Evolutionary conservation across 208 protist species (phyloP).

Genomic region (Leishmania amazonensis): DNA sequence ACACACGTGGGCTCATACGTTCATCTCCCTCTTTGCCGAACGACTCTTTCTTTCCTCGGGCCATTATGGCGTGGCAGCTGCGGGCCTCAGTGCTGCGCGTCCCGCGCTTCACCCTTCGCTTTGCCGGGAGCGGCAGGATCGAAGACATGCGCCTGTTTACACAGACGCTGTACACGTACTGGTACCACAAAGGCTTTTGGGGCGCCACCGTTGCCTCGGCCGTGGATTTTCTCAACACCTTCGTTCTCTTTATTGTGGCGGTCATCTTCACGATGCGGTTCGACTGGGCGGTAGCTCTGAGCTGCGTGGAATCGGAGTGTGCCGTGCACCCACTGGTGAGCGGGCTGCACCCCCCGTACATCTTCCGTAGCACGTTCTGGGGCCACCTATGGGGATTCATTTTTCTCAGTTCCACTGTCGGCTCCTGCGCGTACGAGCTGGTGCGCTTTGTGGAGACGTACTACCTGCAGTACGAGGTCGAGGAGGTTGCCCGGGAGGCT

Average conservation of each 20-base stretch:
- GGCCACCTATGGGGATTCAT: conserved; percentile 44
- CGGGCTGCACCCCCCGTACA: conserved; percentile 43
- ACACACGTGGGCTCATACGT: not conserved
- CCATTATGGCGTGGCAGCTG: conserved; percentile 25
- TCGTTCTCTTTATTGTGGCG: conserved; percentile 49
- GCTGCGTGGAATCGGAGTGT: conserved; percentile 69
- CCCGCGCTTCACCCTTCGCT: conserved; percentile 44
- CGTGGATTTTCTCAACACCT: conserved; percentile 73
- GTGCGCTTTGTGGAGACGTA: conserved; percentile 50
- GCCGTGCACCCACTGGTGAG: conserved; percentile 36
- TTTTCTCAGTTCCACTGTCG: conserved; percentile 48
- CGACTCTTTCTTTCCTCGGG: not conserved
- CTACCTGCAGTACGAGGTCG: conserved; percentile 50
- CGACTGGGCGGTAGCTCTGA: conserved; percentile 55
- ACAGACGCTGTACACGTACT: conserved; percentile 69
- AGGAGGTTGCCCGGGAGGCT: conserved; percentile 47
- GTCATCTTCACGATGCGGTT: conserved; percentile 68
- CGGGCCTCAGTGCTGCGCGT: conserved; percentile 21
- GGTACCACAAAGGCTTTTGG: conserved; percentile 80
- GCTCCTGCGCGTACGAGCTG: conserved; percentile 57
- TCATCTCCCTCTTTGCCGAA: not conserved
- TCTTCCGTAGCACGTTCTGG: conserved; percentile 27
- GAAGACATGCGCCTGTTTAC: conserved; percentile 74
- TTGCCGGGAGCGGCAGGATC: conserved; percentile 54
- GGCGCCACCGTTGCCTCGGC: conserved; percentile 47